phyloP scores from a whole-genome alignment of 805 yeast genomes.

The Pichia nanzhaoensis region DNA sequence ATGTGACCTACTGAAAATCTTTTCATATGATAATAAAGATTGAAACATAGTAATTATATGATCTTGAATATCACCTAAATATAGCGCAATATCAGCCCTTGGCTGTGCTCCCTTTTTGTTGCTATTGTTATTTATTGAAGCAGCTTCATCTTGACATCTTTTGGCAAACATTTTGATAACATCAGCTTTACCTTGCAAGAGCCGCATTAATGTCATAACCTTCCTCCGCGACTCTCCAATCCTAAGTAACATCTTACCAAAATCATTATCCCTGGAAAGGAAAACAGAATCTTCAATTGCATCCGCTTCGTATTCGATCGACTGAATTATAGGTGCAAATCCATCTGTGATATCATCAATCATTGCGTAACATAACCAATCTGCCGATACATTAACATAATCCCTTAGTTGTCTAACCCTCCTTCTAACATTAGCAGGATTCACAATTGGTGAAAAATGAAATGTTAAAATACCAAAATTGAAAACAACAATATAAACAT shows the following conservation, averaged over 20 bases:
- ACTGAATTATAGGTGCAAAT: conserved; percentile 73
- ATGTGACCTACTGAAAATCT: conserved; percentile 87
- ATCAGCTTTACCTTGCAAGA: conserved; percentile 90
- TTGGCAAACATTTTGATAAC: conserved; percentile 95
- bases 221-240: conserved; percentile 87
- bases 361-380: conserved; percentile 77
- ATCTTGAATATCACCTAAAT: conserved; percentile 93
- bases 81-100: conserved; percentile 84
- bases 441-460: conserved; percentile 62
- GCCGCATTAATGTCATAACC: conserved; percentile 87
- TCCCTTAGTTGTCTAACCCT: conserved; percentile 75
- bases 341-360: conserved; percentile 84
- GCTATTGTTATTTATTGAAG: conserved; percentile 14
- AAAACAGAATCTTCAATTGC: conserved; percentile 83
- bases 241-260: conserved; percentile 65
- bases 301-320: conserved; percentile 74
- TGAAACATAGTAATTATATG: conserved; percentile 96
- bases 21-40: conserved; percentile 82
- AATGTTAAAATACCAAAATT: conserved; percentile 61
- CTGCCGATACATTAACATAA: conserved; percentile 70
- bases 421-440: conserved; percentile 72
- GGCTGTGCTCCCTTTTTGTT: conserved; percentile 44
- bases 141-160: conserved; percentile 74
- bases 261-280: conserved; percentile 66
- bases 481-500: conserved; percentile 68